Conservation (phyloP, 345 rosid species). For the Populus nigra region DNA sequence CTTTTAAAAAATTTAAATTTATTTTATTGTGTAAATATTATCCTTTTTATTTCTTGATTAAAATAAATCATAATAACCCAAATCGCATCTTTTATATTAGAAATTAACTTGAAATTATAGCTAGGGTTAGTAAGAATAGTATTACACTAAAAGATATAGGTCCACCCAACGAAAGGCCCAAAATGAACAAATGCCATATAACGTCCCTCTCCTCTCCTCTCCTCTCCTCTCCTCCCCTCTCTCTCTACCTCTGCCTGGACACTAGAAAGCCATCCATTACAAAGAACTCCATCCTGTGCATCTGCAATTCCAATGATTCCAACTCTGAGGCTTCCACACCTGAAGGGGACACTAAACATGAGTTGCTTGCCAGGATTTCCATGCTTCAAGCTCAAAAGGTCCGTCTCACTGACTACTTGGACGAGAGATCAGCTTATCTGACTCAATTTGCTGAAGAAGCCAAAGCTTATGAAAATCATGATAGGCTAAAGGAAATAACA, state of each 20-base stretch:
- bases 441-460: constrained; percentile 88
- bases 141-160: not conserved
- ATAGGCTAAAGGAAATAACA: not conserved
- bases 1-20: too few relatives aligned
- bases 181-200: constrained; percentile 3
- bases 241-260: not conserved
- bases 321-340: constrained; percentile 40
- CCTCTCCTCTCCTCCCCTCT: not conserved
- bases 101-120: too few relatives aligned
- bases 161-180: constrained; percentile 30
- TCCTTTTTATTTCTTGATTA: too few relatives aligned
- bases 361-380: constrained; percentile 76
- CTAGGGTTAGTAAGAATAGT: not conserved
- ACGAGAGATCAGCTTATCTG: constrained; percentile 70
- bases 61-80: too few relatives aligned
- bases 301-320: constrained; percentile 45
- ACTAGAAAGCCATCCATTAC: constrained; percentile 24
- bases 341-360: constrained; percentile 77
- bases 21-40: too few relatives aligned
- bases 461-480: constrained; percentile 44
- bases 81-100: too few relatives aligned
- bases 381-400: constrained; percentile 83
- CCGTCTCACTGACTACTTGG: constrained; percentile 79
- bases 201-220: not conserved
- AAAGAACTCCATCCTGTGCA: constrained; percentile 32